Evolutionary conservation across 192 early-diverging fungal species (phyloP).

Genomic region (Backusella circina): DNA sequence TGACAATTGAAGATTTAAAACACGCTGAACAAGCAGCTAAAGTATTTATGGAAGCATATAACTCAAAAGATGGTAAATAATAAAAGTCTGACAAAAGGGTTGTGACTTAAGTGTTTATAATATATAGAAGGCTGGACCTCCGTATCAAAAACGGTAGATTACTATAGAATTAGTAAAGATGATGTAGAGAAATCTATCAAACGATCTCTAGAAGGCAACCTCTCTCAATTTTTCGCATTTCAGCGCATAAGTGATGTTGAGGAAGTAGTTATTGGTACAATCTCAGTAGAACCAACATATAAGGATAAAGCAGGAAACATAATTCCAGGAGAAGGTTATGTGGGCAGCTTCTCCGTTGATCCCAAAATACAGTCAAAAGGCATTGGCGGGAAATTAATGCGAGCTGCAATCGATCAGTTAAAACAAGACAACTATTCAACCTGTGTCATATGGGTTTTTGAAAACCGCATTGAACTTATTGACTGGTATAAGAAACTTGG

Average conservation of each 20-base stretch:
- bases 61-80: conserved; percentile 23
- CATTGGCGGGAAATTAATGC: conserved; percentile 43
- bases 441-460: conserved; percentile 37
- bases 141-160: conserved; percentile 36
- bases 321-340: conserved; percentile 29
- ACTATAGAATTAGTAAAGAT: conserved; percentile 30
- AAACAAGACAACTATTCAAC: conserved; percentile 16
- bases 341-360: conserved; percentile 43
- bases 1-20: neutral
- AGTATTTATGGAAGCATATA: conserved; percentile 41
- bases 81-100: neutral
- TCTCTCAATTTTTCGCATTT: conserved; percentile 30
- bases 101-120: neutral
- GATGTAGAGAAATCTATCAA: conserved; percentile 26
- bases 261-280: conserved; percentile 39
- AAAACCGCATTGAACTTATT: conserved; percentile 38
- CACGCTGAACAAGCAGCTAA: neutral
- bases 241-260: conserved; percentile 3
- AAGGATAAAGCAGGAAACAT: neutral
- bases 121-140: conserved; percentile 45
- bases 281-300: conserved; percentile 36
- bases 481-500: conserved; percentile 45
- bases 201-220: conserved; percentile 25
- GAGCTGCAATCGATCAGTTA: conserved; percentile 28
- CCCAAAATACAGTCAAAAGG: conserved; percentile 42